Evolutionary conservation across 2,329 filamentous ascomycete genomes (phyloP), one percentile per base, ranked within the genome.

Genomic region (Epichloe typhina): DNA sequence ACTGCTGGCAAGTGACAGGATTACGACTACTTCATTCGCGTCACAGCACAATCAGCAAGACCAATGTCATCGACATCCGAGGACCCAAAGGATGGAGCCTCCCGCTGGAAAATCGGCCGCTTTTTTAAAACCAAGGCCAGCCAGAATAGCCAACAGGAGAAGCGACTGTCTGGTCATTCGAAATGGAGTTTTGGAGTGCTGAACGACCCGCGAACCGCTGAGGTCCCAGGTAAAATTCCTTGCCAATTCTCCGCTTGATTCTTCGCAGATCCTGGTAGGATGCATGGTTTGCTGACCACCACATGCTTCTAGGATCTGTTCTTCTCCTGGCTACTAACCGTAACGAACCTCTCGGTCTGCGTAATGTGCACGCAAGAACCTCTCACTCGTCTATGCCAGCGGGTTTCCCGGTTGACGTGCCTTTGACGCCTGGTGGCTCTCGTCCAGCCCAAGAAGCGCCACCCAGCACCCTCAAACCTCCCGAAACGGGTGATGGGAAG

Each of bases 321-420:
- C 39, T 57, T 37, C 48, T 57, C 12, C 51, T 57, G 12, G 52
- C 55, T 26, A 40, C 55, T 33, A 44, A 54, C 21, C 55, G 54
- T 41, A 57, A 56, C 15, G 51, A 56, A 38, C 54, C 55, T 19
- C 54, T 55, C 19, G 55, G 54, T 21, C 41, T 57, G 36, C 51
- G 51, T 41, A 41, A 53, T 36, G 46, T 50, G 4, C 46, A 44
- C 23, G 52, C 52, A 21, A 49, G 53, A 43, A 54, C 52, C 17
- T 54, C 52, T 4, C 52, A 52, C 38, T 82, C 79, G 13, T 79
- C 77, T 8, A 69, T 80, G 37, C 74, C 76, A 1, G 65, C 68
- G 4, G 73, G 73, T 26, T 66, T 72, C 21, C 55, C 64, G 5
- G 65, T 67, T 23, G 69, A 69, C 33, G 56, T 58, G 4, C 62